Evolutionary conservation across 1,284 basidiomycete species (phyloP).

Genomic region (Peniophora sp.): DNA sequence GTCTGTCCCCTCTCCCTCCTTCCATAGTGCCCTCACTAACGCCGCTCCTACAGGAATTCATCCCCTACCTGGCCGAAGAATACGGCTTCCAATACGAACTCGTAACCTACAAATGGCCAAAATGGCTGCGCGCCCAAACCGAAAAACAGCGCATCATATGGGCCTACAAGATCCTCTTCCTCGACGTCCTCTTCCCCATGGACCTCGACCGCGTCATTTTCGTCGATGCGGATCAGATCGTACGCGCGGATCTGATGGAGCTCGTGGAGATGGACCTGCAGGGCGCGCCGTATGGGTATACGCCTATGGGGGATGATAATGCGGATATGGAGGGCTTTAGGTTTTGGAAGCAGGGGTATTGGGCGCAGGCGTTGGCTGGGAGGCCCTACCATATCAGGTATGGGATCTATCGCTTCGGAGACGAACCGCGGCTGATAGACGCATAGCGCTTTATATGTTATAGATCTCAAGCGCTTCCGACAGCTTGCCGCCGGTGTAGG

Average conservation of each 20-base stretch:
- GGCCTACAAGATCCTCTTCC: conserved; percentile 99
- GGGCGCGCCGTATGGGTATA: conserved; percentile 90
- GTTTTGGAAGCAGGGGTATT: conserved; percentile 97
- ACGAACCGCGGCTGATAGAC: background rate
- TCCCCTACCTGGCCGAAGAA: conserved; percentile 83
- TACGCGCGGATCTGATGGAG: conserved; percentile 91
- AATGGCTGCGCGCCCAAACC: conserved; percentile 92
- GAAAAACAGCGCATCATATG: conserved; percentile 98
- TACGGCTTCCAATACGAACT: conserved; percentile 96
- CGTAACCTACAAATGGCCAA: conserved; percentile 98
- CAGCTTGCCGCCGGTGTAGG: conserved; percentile 76
- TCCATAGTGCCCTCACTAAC: background rate
- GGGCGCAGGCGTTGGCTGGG: conserved; percentile 79
- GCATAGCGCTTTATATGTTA: conserved; percentile 86
- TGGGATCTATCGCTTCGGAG: background rate
- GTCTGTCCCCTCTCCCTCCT: conserved; percentile 33
- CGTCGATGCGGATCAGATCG: conserved; percentile 96
- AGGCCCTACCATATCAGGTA: conserved; percentile 90
- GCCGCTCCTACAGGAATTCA: conserved; percentile 64
- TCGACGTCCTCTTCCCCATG: conserved; percentile 97
- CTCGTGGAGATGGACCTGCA: conserved; percentile 87
- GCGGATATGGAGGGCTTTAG: conserved; percentile 94
- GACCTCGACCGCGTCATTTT: conserved; percentile 98
- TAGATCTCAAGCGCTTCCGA: conserved; percentile 94
- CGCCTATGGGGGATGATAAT: conserved; percentile 96